These are phyloP conservation scores for Saccharomycopsis sp. DNA, from an alignment of 805 yeast species.

Conservation along the genomic window DNA sequence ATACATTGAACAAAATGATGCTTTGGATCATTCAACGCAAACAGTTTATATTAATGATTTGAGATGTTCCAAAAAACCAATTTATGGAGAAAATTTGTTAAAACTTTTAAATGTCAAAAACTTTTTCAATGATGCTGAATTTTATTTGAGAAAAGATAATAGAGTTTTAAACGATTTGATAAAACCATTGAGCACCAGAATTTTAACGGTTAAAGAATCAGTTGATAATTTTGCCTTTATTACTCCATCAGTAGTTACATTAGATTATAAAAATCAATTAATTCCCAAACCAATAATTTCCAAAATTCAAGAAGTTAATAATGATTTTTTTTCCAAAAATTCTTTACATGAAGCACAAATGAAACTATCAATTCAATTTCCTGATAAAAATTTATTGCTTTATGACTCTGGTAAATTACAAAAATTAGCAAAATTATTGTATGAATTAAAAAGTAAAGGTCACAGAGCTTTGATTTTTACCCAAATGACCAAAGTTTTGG, in stretches of 20 bases:
- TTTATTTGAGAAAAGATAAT: slow-evolving; percentile 11
- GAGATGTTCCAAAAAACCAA: slow-evolving; percentile 55
- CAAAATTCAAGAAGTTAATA: slow-evolving; percentile 23
- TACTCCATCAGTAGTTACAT: slow-evolving; percentile 77
- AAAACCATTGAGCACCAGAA: slow-evolving; percentile 32
- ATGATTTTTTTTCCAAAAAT: slow-evolving; percentile 23
- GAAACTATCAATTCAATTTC: slow-evolving; percentile 85
- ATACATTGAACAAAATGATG: slow-evolving; percentile 39
- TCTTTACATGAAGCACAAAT: slow-evolving; percentile 79
- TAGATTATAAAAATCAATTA: slow-evolving; percentile 51
- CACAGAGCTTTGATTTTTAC: slow-evolving; percentile 94
- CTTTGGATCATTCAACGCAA: slow-evolving; percentile 45
- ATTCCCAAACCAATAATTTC: slow-evolving; percentile 32
- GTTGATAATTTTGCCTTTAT: slow-evolving; percentile 74
- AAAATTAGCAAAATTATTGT: slow-evolving; percentile 63
- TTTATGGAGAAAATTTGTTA: slow-evolving; percentile 54
- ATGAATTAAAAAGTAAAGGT: slow-evolving; percentile 72
- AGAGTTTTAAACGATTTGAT: slow-evolving; percentile 26
- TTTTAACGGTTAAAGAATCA: slow-evolving; percentile 32
- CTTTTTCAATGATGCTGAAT: slow-evolving; percentile 20
- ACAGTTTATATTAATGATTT: slow-evolving; percentile 50
- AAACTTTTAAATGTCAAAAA: slow-evolving; percentile 28
- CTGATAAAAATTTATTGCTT: slow-evolving; percentile 84
- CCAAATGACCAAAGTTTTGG: slow-evolving; percentile 95
- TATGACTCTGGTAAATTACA: slow-evolving; percentile 97